A percentile compares a stretch with the other conserved stretches of the same genome.
phyloP scores from a whole-genome alignment of 2,329 filamentous ascomycete species.

The Pseudocercospora eumusae region DNA sequence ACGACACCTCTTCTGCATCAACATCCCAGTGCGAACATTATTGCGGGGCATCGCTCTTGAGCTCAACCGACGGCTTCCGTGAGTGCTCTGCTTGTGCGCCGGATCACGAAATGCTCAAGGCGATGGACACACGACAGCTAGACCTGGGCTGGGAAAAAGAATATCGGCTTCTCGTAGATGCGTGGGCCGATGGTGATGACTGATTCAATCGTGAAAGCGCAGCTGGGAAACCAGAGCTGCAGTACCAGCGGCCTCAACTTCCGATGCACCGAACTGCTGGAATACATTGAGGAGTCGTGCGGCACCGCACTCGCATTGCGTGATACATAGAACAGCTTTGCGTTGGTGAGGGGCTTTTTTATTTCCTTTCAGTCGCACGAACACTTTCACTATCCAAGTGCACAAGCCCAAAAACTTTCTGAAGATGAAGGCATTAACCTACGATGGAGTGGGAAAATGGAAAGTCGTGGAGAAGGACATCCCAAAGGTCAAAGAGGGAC shows the following conservation, averaged over 20 bases:
- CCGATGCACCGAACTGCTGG: slow-evolving; percentile 3
- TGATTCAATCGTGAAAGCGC: neutral
- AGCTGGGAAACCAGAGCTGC: neutral
- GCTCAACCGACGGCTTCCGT: neutral
- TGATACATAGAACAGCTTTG: neutral
- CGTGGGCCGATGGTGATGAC: too few species aligned
- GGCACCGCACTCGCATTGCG: slow-evolving; percentile 1
- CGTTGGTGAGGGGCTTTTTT: neutral
- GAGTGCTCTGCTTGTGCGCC: neutral
- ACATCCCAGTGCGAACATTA: slow-evolving; percentile 13
- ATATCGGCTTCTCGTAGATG: neutral
- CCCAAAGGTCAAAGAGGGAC: slow-evolving; percentile 28
- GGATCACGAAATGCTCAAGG: neutral
- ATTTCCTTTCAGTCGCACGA: neutral
- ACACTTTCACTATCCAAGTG: neutral
- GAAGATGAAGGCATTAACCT: slow-evolving; percentile 33
- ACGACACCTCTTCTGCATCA: slow-evolving; percentile 15
- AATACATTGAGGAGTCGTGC: neutral
- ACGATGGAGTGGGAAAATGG: slow-evolving; percentile 31
- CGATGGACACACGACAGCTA: neutral
- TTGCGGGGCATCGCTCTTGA: neutral
- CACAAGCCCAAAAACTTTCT: neutral
- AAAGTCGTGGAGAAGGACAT: slow-evolving; percentile 33
- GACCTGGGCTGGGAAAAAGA: neutral
- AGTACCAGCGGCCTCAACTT: neutral